Conservation (phyloP, 2,329 filamentous ascomycete genomes). For the Fusarium ramigenum region DNA sequence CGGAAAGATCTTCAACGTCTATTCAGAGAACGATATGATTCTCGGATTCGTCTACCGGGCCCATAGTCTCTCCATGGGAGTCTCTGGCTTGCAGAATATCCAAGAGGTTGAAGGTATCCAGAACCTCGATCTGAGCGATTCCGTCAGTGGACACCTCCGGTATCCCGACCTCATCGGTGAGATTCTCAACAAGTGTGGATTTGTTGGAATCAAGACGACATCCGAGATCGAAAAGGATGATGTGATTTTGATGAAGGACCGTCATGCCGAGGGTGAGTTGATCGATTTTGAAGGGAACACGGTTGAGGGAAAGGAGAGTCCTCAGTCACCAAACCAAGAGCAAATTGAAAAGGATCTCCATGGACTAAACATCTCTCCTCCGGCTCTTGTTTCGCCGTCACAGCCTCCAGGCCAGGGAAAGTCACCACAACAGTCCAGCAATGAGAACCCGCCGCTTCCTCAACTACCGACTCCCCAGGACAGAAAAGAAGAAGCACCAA, state of each 20-base stretch:
- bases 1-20: conserved; percentile 87
- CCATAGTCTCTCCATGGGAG: conserved; percentile 81
- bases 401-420: conserved; percentile 17
- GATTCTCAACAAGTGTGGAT: conserved; percentile 63
- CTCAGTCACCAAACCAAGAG: conserved; percentile 22
- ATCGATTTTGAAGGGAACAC: conserved; percentile 43
- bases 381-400: conserved; percentile 36
- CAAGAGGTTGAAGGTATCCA: conserved; percentile 71
- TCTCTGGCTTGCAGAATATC: conserved; percentile 83
- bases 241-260: conserved; percentile 57
- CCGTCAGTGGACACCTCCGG: conserved; percentile 63
- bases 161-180: conserved; percentile 61
- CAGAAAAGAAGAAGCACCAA: conserved; percentile 8
- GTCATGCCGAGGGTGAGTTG: conserved; percentile 46
- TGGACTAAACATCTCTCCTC: conserved; percentile 44
- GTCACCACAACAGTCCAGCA: neutral
- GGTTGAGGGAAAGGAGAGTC: conserved; percentile 12
- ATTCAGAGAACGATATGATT: conserved; percentile 86
- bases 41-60: conserved; percentile 88
- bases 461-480: conserved; percentile 1
- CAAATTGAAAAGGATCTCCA: conserved; percentile 40
- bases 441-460: conserved; percentile 31
- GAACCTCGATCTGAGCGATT: conserved; percentile 62
- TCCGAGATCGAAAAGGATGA: conserved; percentile 62
- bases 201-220: conserved; percentile 56